phyloP scores from a whole-genome alignment of 495 filamentous ascomycete genomes.

The Alectoria sarmentosa region DNA sequence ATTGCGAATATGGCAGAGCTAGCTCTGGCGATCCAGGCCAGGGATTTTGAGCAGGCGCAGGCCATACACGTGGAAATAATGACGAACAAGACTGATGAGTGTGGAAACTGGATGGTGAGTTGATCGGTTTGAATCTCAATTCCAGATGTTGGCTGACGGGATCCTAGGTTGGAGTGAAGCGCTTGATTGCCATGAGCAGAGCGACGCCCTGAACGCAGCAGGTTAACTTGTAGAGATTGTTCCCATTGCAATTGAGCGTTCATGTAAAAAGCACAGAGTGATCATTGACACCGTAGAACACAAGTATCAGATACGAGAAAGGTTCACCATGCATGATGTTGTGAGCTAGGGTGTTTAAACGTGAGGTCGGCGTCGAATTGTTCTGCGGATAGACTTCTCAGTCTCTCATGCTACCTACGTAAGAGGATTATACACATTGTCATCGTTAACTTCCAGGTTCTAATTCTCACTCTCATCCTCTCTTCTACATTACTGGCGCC shows the following conservation, averaged over 20 bases:
- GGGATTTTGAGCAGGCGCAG: constrained; percentile 69
- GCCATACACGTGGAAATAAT: constrained; percentile 75
- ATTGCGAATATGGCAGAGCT: constrained; percentile 62
- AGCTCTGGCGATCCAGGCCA: constrained; percentile 56
- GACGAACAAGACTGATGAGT: constrained; percentile 75
- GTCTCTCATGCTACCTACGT: background rate
- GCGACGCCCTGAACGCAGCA: constrained; percentile 47
- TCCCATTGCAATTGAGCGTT: background rate
- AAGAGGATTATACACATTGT: background rate
- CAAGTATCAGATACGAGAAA: background rate
- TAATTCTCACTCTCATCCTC: background rate
- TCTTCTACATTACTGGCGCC: background rate
- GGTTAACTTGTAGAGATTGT: background rate
- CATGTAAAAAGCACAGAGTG: background rate
- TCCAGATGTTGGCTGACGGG: constrained; percentile 12
- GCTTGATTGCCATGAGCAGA: constrained; percentile 86
- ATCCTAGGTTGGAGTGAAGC: constrained; percentile 76
- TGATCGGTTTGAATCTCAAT: background rate
- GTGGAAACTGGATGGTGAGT: constrained; percentile 93
- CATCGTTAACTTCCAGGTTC: background rate
- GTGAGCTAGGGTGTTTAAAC: background rate
- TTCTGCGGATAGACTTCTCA: no score
- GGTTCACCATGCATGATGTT: background rate
- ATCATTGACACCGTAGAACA: constrained; percentile 9
- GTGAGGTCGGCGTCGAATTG: background rate